Conservation (phyloP, 148 eudicot genomes). For the Persicaria maculosa region DNA sequence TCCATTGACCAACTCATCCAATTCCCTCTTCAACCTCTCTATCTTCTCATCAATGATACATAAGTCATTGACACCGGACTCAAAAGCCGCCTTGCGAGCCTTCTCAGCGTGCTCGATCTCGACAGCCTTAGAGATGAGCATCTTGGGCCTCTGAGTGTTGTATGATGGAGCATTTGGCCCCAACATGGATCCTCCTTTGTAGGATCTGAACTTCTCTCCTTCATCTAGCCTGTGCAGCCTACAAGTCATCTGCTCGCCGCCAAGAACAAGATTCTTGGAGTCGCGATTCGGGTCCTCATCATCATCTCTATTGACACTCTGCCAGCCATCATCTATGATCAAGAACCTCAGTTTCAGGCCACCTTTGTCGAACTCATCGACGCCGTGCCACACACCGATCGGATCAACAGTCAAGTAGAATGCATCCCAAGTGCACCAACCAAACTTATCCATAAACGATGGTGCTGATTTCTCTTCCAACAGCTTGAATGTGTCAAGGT, state of each 20-base stretch:
- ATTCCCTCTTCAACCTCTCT: constrained; percentile 29
- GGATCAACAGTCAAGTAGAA: constrained; percentile 59
- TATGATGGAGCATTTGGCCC: constrained; percentile 33
- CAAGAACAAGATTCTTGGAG: constrained; percentile 34
- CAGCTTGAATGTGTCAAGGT: constrained; percentile 51
- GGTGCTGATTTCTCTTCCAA: constrained; percentile 58
- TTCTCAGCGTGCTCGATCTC: constrained; percentile 48
- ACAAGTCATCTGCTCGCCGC: constrained; percentile 65
- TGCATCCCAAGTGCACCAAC: constrained; percentile 82
- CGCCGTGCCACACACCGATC: constrained; percentile 47
- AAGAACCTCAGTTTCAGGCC: constrained; percentile 44
- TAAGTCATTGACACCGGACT: constrained; percentile 25
- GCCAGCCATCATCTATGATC: constrained; percentile 76
- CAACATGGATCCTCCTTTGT: constrained; percentile 35
- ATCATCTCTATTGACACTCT: constrained; percentile 39
- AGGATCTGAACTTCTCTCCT: constrained; percentile 46
- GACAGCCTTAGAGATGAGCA: constrained; percentile 45
- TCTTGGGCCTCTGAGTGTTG: constrained; percentile 43
- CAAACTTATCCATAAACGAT: constrained; percentile 38
- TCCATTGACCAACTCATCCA: constrained; percentile 29
- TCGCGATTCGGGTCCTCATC: constrained; percentile 33
- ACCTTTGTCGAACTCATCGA: constrained; percentile 35
- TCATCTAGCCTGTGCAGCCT: constrained; percentile 53
- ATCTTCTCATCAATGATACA: constrained; percentile 22
- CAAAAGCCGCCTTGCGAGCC: constrained; percentile 28